phyloP scores from a whole-genome alignment of 148 eudicot species.

The Dianthus caryophyllus region DNA sequence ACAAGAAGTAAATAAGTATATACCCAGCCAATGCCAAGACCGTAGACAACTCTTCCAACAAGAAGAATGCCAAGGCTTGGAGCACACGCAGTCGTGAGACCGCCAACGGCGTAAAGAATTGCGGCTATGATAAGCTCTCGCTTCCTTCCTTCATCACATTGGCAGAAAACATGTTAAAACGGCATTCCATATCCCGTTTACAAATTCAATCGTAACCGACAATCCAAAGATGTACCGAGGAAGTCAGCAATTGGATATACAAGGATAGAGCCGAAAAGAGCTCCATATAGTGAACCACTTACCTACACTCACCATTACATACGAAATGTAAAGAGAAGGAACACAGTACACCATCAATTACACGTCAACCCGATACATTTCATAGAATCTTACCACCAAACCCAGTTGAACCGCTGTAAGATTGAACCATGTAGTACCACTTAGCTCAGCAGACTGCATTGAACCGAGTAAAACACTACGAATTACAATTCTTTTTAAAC shows the following conservation, averaged over 20 bases:
- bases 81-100: conserved; percentile 66
- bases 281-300: conserved; percentile 96
- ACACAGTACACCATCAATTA: background rate
- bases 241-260: conserved; percentile 87
- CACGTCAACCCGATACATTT: background rate
- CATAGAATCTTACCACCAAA: conserved; percentile 65
- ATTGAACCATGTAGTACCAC: conserved; percentile 92
- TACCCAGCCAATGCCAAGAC: conserved; percentile 98
- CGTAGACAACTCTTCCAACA: conserved; percentile 69
- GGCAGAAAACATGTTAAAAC: background rate
- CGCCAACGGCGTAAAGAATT: conserved; percentile 63
- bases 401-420: conserved; percentile 89
- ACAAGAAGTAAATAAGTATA: conserved; percentile 21
- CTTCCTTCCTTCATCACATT: conserved; percentile 62
- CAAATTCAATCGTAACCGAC: conserved; percentile 10
- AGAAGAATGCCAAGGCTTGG: conserved; percentile 66
- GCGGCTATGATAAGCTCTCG: conserved; percentile 80
- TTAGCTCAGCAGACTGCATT: conserved; percentile 88
- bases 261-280: conserved; percentile 85
- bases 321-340: conserved; percentile 17
- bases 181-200: background rate
- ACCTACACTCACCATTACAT: conserved; percentile 48
- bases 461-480: conserved; percentile 4
- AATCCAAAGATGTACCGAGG: conserved; percentile 50
- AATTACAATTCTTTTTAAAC: too few species aligned